These are phyloP conservation scores for Cotoneaster glaucophyllus DNA, from an alignment of 306 rosid species.

Conservation along the genomic window DNA sequence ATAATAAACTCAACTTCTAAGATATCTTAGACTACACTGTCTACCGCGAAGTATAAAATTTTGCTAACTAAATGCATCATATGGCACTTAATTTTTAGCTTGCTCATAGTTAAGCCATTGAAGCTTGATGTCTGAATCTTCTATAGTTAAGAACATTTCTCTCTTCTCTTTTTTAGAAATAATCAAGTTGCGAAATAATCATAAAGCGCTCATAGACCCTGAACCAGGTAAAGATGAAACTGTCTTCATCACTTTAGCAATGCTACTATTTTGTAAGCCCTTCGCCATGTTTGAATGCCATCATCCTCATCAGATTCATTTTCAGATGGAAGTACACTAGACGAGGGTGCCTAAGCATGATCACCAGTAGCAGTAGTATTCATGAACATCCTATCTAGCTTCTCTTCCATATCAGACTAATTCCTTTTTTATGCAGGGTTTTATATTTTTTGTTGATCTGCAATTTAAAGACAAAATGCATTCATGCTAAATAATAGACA, in stretches of 20 bases:
- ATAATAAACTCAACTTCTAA: no score
- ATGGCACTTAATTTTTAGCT: no score
- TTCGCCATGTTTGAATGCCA: not conserved
- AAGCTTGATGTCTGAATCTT: not conserved
- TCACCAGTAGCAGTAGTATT: no score
- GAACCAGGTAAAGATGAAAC: not conserved
- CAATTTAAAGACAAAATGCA: not conserved
- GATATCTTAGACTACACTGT: no score
- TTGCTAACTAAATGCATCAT: no score
- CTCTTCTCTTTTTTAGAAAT: not conserved
- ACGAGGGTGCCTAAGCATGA: no score
- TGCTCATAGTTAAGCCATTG: not conserved
- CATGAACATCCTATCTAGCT: no score
- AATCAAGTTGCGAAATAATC: not conserved
- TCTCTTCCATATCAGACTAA: no score
- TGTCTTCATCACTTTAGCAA: not conserved
- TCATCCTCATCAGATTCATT: not conserved
- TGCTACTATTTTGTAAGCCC: not conserved
- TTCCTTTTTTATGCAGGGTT: no score
- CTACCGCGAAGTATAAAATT: no score
- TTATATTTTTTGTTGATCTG: not conserved
- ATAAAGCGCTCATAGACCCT: not conserved
- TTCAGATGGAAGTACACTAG: not conserved
- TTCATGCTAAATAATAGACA: not conserved
- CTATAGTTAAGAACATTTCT: not conserved